Conservation (phyloP, 495 filamentous ascomycete species). For the Aspergillus nidulans region DNA sequence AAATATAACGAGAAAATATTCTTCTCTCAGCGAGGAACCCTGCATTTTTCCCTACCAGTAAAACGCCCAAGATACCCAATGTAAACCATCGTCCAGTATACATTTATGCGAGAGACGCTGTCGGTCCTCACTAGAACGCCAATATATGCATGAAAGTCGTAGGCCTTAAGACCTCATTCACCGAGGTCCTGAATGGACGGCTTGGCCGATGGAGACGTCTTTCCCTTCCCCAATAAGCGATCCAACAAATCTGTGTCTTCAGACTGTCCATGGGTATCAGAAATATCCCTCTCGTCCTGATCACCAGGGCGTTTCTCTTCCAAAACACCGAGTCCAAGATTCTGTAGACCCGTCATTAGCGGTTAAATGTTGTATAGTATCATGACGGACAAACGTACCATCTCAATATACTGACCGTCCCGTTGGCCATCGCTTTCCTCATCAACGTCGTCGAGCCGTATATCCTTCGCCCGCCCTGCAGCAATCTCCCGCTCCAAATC, state of each 20-base stretch:
- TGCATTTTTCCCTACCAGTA: neutral
- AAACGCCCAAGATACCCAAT: neutral
- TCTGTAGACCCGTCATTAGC: slow-evolving; percentile 22
- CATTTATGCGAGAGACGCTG: neutral
- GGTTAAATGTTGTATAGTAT: neutral
- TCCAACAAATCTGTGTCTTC: slow-evolving; percentile 36
- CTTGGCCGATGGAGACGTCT: slow-evolving; percentile 26
- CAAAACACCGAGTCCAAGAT: slow-evolving; percentile 50
- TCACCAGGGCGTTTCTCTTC: slow-evolving; percentile 39
- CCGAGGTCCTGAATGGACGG: slow-evolving; percentile 42
- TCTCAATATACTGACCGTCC: slow-evolving; percentile 47
- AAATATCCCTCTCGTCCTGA: slow-evolving; percentile 11
- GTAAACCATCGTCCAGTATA: neutral
- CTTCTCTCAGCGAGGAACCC: neutral
- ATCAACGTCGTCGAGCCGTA: slow-evolving; percentile 35
- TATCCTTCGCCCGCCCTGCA: slow-evolving; percentile 30
- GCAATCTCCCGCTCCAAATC: slow-evolving; percentile 39
- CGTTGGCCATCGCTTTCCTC: slow-evolving; percentile 22
- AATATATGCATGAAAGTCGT: slow-evolving; percentile 3
- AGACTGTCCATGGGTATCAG: neutral
- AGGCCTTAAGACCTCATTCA: slow-evolving; percentile 15
- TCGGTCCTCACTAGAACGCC: neutral
- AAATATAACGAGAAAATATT: too few species aligned
- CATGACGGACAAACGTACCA: slow-evolving; percentile 30
- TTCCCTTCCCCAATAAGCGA: slow-evolving; percentile 37